A percentile compares a stretch with the other conserved stretches of the same genome.
These are phyloP conservation scores for Candida sojae DNA, from an alignment of 1,139 yeast species.

Conservation along the genomic window DNA sequence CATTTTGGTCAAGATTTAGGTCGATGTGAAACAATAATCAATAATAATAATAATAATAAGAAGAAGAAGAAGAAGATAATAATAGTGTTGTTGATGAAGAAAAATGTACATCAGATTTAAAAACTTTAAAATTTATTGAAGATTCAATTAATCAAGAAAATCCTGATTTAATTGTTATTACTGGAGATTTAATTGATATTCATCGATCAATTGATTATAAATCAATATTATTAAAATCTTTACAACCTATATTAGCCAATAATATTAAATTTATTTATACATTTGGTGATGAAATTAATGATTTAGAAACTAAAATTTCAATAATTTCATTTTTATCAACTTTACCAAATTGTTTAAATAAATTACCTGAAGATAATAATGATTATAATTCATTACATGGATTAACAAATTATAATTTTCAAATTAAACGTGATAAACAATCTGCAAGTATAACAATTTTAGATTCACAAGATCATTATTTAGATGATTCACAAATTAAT, in stretches of 20 bases:
- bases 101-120: conserved; percentile 29
- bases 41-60: conserved; percentile 10
- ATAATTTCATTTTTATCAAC: conserved; percentile 26
- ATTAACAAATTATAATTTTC: conserved; percentile 37
- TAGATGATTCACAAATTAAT: conserved; percentile 36
- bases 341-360: conserved; percentile 42
- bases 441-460: conserved; percentile 32
- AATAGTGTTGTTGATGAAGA: conserved; percentile 9
- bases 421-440: conserved; percentile 17
- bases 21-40: conserved; percentile 16
- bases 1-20: conserved; percentile 40
- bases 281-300: conserved; percentile 43
- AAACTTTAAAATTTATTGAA: conserved; percentile 31
- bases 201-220: conserved; percentile 24
- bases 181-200: conserved; percentile 42
- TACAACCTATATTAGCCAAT: conserved; percentile 34
- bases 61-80: no score
- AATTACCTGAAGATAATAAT: conserved; percentile 8
- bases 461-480: conserved; percentile 31
- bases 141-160: conserved; percentile 27
- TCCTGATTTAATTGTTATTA: conserved; percentile 40
- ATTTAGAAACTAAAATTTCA: conserved; percentile 15
- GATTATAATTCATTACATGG: conserved; percentile 25
- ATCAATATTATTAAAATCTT: conserved; percentile 37
- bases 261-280: conserved; percentile 38